Base-by-base conservation (phyloP, 2,329 filamentous ascomycete genomes). In the Calonectria crousiana region DNA sequence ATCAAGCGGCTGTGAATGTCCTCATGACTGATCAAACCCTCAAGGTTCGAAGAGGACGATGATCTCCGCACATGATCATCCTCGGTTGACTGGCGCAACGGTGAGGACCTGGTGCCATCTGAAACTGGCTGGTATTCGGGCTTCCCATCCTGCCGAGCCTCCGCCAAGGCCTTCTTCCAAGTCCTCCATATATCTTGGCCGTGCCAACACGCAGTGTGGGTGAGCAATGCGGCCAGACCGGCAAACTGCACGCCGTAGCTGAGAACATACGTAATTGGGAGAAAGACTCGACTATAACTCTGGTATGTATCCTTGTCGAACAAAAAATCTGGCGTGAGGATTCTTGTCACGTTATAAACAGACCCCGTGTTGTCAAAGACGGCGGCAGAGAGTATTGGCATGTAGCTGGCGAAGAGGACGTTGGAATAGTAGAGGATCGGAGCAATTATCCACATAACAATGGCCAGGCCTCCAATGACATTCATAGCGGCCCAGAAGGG, bases 171-270 rank as follows among this genome's bases (percentile, higher is more conserved):
- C 75, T 89, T 89, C 78, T 90, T 92, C 90, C 94, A 95, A 78
- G 96, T 94, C 51, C 88, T 91, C 91, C 91, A 93, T 26, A 97
- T 96, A 81, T 97, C 95, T 77, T 90, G 91, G 18, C 95, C 95
- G 80, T 97, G 95, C 94, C 95, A 97, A 81, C 95, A 94, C 28
- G 90, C 87, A 0, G 95, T 97, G 82, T 97, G 95, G 1, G 94
- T 95, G 23, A 98, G 86, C 16, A 97, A 87, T 1, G 95, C 93
- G 30, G 95, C 93, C 26, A 98, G 87, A 1, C 93, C 94, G 16
- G 95, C 95, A 82, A 98, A 97, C 80, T 97, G 95, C 30, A 97
- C 90, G 3, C 93, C 95, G 78, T 97, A 98, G 81, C 94, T 96
- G 51, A 97, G 88, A 26, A 96, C 94, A 81, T 97, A 98, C 0